Conservation (phyloP, 176 grass and related monocot species). For the Elaeis guineensis region DNA sequence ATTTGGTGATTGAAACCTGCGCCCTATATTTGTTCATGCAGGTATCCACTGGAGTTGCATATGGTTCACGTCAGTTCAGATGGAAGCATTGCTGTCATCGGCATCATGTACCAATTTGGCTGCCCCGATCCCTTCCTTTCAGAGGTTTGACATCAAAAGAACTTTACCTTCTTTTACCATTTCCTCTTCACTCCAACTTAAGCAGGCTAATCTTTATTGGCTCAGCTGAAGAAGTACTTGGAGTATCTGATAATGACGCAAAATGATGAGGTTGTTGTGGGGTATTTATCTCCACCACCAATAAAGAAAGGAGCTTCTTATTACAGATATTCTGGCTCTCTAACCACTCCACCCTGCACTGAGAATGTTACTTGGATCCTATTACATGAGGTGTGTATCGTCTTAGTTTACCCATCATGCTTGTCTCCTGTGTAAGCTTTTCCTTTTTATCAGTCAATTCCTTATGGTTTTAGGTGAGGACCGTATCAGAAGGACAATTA, state of each 20-base stretch:
- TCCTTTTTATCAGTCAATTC: neutral
- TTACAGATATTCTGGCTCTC: neutral
- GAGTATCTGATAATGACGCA: neutral
- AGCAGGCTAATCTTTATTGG: neutral
- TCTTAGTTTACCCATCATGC: too few species aligned
- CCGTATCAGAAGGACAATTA: neutral
- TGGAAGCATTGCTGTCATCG: slow-evolving; percentile 2
- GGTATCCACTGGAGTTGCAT: slow-evolving; percentile 20
- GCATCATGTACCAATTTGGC: neutral
- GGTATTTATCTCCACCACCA: neutral
- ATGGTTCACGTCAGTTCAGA: neutral
- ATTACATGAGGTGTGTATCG: neutral
- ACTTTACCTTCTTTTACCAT: too few species aligned
- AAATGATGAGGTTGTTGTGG: neutral
- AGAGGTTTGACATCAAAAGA: neutral
- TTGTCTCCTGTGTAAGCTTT: too few species aligned
- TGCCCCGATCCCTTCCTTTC: neutral
- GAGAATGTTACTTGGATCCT: slow-evolving; percentile 9
- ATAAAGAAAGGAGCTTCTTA: neutral
- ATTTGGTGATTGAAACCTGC: too few species aligned
- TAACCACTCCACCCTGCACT: slow-evolving; percentile 13
- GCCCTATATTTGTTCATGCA: neutral
- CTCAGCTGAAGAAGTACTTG: neutral
- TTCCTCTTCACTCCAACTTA: too few species aligned
- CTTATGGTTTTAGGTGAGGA: neutral